Conservation (phyloP, 345 rosid genomes). For the Microcos paniculata region DNA sequence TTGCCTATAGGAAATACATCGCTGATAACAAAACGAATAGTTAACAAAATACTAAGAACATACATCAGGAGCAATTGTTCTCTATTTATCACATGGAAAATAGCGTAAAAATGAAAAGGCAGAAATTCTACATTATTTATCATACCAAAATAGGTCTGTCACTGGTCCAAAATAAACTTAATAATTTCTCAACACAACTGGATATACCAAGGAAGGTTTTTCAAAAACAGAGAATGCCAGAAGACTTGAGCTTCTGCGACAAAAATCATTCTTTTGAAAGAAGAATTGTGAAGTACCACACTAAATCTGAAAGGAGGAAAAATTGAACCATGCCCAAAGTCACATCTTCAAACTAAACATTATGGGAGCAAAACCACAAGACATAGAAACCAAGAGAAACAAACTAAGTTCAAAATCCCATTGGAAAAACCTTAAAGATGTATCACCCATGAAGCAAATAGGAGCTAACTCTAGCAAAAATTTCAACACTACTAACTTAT, state of each 20-base stretch:
- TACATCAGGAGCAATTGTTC: neutral
- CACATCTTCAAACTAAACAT: neutral
- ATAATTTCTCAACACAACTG: conserved; percentile 45
- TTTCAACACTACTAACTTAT: neutral
- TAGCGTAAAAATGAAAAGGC: neutral
- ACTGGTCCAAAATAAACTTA: conserved; percentile 31
- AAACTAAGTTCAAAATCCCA: neutral
- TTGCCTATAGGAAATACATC: neutral
- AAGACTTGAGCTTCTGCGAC: conserved; percentile 69
- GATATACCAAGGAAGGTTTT: conserved; percentile 55
- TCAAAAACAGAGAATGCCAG: conserved; percentile 87
- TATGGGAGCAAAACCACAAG: neutral
- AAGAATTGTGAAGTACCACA: neutral
- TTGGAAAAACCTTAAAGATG: neutral
- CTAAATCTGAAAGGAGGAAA: neutral
- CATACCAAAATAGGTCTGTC: conserved; percentile 67
- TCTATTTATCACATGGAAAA: neutral
- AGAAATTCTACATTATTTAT: neutral
- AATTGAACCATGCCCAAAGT: neutral
- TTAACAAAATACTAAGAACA: neutral
- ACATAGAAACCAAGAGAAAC: neutral
- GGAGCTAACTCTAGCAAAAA: neutral
- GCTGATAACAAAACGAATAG: neutral
- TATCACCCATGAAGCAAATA: neutral
- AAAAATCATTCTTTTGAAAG: neutral